phyloP scores from a whole-genome alignment of 306 rosid genomes.

The Acmispon strigosus region DNA sequence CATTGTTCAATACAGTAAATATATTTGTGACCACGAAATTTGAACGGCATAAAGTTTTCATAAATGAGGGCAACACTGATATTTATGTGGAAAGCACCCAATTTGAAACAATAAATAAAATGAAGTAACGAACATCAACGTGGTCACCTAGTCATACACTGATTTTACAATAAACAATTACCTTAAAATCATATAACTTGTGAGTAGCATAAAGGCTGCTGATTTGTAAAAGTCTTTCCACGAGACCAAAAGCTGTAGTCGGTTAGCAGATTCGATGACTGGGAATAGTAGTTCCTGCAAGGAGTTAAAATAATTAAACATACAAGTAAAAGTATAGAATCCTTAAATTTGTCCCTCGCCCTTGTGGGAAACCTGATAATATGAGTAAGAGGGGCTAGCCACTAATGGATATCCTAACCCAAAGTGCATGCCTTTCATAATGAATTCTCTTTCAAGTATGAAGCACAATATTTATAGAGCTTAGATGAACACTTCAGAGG shows the following conservation, averaged over 20 bases:
- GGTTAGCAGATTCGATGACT: constrained; percentile 38
- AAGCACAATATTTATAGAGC: constrained; percentile 3
- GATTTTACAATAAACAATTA: constrained; percentile 27
- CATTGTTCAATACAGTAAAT: not conserved
- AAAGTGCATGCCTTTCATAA: not conserved
- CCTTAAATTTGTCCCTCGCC: not conserved
- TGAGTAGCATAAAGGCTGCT: constrained; percentile 52
- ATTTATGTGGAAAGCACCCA: constrained; percentile 1
- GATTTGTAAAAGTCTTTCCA: constrained; percentile 77
- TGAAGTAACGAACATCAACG: not conserved
- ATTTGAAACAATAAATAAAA: not conserved
- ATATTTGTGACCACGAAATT: not conserved
- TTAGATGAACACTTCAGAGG: not conserved
- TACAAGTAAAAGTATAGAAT: constrained; percentile 10
- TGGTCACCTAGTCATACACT: constrained; percentile 1
- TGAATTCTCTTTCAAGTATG: not conserved
- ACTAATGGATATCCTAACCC: constrained; percentile 13
- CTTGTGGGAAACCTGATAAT: not conserved
- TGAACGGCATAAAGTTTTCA: constrained; percentile 1
- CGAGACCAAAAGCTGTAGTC: constrained; percentile 47
- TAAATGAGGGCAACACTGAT: constrained; percentile 4
- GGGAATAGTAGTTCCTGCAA: constrained; percentile 85
- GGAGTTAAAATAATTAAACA: constrained; percentile 22
- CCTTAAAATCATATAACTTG: constrained; percentile 63
- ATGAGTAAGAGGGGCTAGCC: not conserved